Conservation (phyloP, 2,329 filamentous ascomycete genomes). For the Claviceps monticola region DNA sequence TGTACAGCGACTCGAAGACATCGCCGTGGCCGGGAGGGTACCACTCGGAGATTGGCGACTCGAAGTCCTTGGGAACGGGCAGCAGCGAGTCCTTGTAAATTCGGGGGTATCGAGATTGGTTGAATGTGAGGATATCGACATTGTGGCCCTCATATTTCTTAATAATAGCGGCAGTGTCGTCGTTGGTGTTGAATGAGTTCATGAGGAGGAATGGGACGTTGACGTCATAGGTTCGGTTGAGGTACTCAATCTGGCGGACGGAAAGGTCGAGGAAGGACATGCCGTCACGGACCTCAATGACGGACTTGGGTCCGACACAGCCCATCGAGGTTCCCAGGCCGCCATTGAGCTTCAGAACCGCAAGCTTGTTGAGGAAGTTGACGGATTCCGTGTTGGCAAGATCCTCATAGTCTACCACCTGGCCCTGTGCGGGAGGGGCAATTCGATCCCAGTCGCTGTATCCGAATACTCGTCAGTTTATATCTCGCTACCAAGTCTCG, state of each 20-base stretch:
- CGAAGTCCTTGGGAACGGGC: slow-evolving; percentile 77
- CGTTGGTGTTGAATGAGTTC: slow-evolving; percentile 99
- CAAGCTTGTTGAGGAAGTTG: slow-evolving; percentile 91
- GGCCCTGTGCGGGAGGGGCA: slow-evolving; percentile 77
- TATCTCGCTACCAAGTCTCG: too few species aligned
- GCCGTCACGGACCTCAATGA: slow-evolving; percentile 98
- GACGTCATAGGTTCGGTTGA: slow-evolving; percentile 94
- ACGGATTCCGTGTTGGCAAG: slow-evolving; percentile 83
- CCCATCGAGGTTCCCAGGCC: slow-evolving; percentile 99
- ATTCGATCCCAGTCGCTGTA: slow-evolving; percentile 93
- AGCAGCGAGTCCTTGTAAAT: slow-evolving; percentile 97
- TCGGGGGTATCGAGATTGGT: slow-evolving; percentile 96
- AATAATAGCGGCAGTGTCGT: slow-evolving; percentile 96
- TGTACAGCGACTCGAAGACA: slow-evolving; percentile 98
- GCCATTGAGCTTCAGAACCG: slow-evolving; percentile 97
- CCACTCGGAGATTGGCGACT: slow-evolving; percentile 89
- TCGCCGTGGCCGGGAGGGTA: slow-evolving; percentile 98
- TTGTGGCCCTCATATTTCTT: slow-evolving; percentile 99
- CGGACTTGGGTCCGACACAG: slow-evolving; percentile 96
- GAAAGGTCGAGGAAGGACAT: slow-evolving; percentile 99
- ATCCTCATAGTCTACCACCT: slow-evolving; percentile 90
- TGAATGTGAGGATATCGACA: slow-evolving; percentile 98
- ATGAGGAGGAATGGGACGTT: slow-evolving; percentile 98
- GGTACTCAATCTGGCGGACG: slow-evolving; percentile 95
- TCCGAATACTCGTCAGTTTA: slow-evolving; percentile 1